A percentile compares a stretch with the other conserved stretches of the same genome.
These are phyloP conservation scores for Talaromyces adpressus DNA, from an alignment of 495 filamentous ascomycete genomes.

Conservation along the genomic window DNA sequence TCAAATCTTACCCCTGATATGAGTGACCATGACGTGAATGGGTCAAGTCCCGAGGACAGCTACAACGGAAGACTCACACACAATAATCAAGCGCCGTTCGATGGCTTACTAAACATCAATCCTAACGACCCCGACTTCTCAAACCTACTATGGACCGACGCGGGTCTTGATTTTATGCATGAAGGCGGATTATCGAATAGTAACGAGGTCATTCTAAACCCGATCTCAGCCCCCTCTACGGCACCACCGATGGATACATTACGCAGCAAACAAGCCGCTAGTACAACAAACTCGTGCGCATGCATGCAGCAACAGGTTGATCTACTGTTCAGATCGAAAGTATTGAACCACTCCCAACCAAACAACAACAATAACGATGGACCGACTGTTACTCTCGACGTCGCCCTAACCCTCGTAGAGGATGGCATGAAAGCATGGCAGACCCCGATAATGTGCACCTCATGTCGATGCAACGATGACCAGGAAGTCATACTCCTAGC, in stretches of 20 bases:
- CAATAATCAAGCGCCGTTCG: background rate
- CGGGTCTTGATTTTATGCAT: background rate
- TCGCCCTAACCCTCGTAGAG: background rate
- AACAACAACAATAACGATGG: background rate
- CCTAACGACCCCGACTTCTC: background rate
- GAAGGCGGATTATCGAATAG: background rate
- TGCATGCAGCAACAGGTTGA: background rate
- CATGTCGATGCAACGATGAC: background rate
- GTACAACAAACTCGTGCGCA: background rate
- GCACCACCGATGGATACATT: background rate
- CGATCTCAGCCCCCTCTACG: background rate
- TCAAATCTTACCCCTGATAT: background rate
- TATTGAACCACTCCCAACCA: background rate
- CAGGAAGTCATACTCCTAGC: background rate
- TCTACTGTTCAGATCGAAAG: background rate
- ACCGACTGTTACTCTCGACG: background rate
- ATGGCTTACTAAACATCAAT: background rate
- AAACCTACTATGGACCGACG: background rate
- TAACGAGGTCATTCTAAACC: background rate
- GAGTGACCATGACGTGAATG: background rate
- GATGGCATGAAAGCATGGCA: conserved; percentile 1
- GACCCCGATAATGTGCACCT: background rate
- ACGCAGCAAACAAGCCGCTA: background rate
- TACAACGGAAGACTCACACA: background rate
- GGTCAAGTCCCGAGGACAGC: background rate